Base-by-base conservation (phyloP, 2,329 filamentous ascomycete genomes). In the Pseudocercospora fijiensis region DNA sequence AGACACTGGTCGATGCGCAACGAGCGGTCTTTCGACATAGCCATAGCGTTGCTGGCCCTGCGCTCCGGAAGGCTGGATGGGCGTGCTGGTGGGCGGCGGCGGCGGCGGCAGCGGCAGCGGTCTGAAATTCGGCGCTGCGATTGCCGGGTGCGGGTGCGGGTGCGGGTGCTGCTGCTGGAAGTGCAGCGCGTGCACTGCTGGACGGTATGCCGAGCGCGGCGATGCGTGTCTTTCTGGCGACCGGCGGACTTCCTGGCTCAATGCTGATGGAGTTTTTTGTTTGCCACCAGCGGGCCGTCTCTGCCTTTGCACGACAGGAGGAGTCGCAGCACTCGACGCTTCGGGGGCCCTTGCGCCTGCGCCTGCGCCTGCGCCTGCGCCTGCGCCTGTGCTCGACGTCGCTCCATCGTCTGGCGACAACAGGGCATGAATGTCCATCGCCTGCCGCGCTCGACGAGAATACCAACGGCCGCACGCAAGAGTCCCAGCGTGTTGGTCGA, bases 361-460 rank as follows among this genome's bases (percentile, higher is more conserved):
- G 33, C 8, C n/a, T n/a, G n/a, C n/a, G n/a, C n/a, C n/a, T n/a
- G n/a, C n/a, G n/a, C n/a, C n/a, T n/a, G n/a, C n/a, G n/a, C n/a
- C n/a, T n/a, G n/a, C n/a, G n/a, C n/a, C n/a, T n/a, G n/a, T 45
- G 6, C 2, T 45, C 43, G 43, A 18, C n/a, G 18, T 51, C 22
- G 79, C 74, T 69, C 78, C 78, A 63, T 81, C 79, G 66, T 80
- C 78, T 43, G 81, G 80, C 71, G 80, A 82, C 58, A 83, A 71
- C 58, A 83, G 74, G 53, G 78, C 79, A 70, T 80, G 80, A 76
- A 82, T 83, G 69, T 83, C 78, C 81, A 83, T 82, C 49, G 53
- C 60, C 53, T 37, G n/a, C 52, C 28, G 22, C 24, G 37, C 37
- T 61, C 53, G n/a, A n/a, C n/a, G n/a, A n/a, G n/a, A 30, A 45